phyloP scores from a whole-genome alignment of 2,329 filamentous ascomycete genomes.

The Atkinsonella texensis region DNA sequence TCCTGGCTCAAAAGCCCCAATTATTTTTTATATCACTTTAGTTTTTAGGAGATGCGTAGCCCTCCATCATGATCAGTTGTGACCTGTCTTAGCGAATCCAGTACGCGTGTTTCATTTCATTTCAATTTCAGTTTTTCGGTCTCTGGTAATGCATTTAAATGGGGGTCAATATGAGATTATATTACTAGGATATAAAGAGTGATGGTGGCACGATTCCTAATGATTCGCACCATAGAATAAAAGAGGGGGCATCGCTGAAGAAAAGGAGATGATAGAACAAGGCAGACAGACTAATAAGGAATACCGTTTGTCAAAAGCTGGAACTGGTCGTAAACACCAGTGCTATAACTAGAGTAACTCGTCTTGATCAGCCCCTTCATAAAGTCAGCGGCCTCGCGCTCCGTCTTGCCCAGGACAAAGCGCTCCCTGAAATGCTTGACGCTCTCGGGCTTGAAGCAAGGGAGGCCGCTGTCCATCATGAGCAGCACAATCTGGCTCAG shows the following conservation, averaged over 20 bases:
- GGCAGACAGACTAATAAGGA: conserved; percentile 52
- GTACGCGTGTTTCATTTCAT: no score
- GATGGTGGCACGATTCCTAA: no score
- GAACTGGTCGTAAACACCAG: conserved; percentile 94
- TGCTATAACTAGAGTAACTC: conserved; percentile 84
- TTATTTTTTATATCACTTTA: no score
- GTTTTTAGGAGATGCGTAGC: no score
- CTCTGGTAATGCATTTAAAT: no score
- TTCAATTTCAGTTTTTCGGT: no score
- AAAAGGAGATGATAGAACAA: background rate
- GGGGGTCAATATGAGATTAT: no score
- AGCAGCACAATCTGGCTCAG: conserved; percentile 79
- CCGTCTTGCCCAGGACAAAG: conserved; percentile 84
- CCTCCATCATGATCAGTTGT: no score
- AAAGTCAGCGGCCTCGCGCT: conserved; percentile 88
- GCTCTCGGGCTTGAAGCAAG: conserved; percentile 95
- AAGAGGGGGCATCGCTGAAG: background rate
- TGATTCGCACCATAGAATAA: background rate
- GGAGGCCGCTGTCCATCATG: conserved; percentile 93
- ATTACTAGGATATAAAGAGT: no score
- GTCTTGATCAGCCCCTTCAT: conserved; percentile 83
- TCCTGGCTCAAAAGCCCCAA: no score
- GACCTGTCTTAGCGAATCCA: no score
- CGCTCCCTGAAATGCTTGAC: conserved; percentile 85
- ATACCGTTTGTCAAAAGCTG: conserved; percentile 96